Evolutionary conservation across 345 rosid genomes (phyloP), one percentile per base, ranked within the genome.

Genomic region (Eucalyptus cloeziana): DNA sequence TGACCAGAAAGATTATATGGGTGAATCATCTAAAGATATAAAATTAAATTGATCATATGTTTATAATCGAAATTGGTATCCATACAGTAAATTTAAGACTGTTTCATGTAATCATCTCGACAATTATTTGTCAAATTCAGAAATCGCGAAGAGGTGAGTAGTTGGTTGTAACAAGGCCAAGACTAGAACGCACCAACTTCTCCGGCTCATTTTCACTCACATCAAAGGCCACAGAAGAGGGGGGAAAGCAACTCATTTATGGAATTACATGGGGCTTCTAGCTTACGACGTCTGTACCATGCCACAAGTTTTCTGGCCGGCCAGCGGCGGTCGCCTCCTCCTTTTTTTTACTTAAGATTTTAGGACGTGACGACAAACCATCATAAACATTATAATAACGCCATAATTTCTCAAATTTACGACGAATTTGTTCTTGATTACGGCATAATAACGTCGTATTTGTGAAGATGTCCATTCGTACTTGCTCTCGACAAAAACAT

Each of bases 1-100:
- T 56, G 6, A 22, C 0, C 3, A 6, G 1, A 56, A 24, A 24
- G 0, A 24, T 3, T 56, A 56, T 56, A 56, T 24, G 24, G 5
- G 0, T 30, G 24, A 56, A 56, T 56, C 13, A 4, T 22, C 12
- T 22, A 5, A 56, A 24, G 0, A 13, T 22, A 22, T 24, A 56
- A 0, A 0, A 56, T 24, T 24, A 56, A 56, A 24, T 56, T 56
- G 0, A 0, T 56, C 13, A 56, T 22, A 24, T 22, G 30, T 4
- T 56, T 56, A 22, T 56, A 4, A 56, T 2, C 13, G 4, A 49
- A 56, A 56, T 56, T 9, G 6, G 1, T 13, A 56, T 56, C 6
- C 3, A 1, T 24, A 56, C 1, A 56, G 24, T 56, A 56, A 22
- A 56, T 56, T 56, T 1, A 56, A 56, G 13, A 56, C 30, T n/a